Conservation (phyloP, 306 rosid species). For the Alnus rubra region DNA sequence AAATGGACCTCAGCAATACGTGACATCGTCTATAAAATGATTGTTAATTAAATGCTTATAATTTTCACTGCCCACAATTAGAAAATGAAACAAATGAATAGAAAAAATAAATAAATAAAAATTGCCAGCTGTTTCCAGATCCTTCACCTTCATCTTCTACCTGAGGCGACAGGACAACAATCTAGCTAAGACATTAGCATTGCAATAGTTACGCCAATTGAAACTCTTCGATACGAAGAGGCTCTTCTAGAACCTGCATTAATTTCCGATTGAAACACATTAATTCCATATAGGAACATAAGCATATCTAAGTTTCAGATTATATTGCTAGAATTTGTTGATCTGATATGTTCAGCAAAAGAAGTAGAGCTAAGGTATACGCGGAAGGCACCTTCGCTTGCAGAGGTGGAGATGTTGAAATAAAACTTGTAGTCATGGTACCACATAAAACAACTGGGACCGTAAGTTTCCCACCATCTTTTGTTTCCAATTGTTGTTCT, state of each 20-base stretch:
- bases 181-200: background rate
- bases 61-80: background rate
- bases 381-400: conserved; percentile 48
- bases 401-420: conserved; percentile 37
- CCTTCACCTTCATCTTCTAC: background rate
- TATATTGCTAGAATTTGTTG: background rate
- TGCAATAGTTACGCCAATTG: conserved; percentile 15
- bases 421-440: conserved; percentile 59
- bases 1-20: background rate
- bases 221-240: conserved; percentile 19
- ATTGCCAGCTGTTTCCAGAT: no score
- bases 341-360: background rate
- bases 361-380: background rate
- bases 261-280: conserved; percentile 15
- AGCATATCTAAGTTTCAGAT: background rate
- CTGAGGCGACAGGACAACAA: background rate
- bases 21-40: no score
- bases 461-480: conserved; percentile 60
- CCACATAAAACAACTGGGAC: conserved; percentile 61
- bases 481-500: conserved; percentile 45
- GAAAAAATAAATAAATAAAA: background rate
- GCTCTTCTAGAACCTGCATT: conserved; percentile 34
- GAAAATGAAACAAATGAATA: background rate
- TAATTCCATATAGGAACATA: background rate
- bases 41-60: no score